phyloP scores from a whole-genome alignment of 2,329 filamentous ascomycete genomes.

The Graphiopsis chlorocephala region DNA sequence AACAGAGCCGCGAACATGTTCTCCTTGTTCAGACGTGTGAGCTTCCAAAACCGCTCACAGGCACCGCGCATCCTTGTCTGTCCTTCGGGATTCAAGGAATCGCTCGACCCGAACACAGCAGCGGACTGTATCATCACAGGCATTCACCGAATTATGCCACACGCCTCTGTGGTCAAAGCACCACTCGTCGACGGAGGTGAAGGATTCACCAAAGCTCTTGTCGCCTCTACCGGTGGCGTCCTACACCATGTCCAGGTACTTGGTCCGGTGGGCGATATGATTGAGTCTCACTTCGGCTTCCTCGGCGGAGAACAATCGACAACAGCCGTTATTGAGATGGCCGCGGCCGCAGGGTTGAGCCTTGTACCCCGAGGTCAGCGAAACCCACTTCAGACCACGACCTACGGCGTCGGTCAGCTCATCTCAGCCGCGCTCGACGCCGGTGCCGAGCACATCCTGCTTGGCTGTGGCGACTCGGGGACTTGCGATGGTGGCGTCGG shows the following conservation, averaged over 20 bases:
- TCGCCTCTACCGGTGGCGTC: constrained; percentile 43
- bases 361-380: constrained; percentile 46
- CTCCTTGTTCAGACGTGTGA: constrained; percentile 7
- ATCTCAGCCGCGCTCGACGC: constrained; percentile 47
- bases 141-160: constrained; percentile 45
- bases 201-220: constrained; percentile 50
- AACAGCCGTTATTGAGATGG: constrained; percentile 54
- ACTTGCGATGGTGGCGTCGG: constrained; percentile 54
- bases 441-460: constrained; percentile 46
- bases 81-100: constrained; percentile 56
- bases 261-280: constrained; percentile 44
- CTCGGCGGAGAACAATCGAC: constrained; percentile 33
- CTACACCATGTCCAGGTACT: constrained; percentile 40
- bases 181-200: constrained; percentile 55
- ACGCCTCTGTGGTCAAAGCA: constrained; percentile 46
- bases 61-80: constrained; percentile 46
- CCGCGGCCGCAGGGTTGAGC: constrained; percentile 52
- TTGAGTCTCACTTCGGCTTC: constrained; percentile 50
- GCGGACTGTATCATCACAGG: constrained; percentile 52
- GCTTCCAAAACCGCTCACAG: constrained; percentile 21
- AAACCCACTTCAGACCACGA: constrained; percentile 50
- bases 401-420: constrained; percentile 52
- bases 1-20: background rate
- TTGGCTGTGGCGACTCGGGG: constrained; percentile 55
- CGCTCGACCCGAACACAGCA: constrained; percentile 48